Evolutionary conservation across 2,329 filamentous ascomycete genomes (phyloP), one percentile per base, ranked within the genome.

Genomic region (Colletotrichum tabaci): DNA sequence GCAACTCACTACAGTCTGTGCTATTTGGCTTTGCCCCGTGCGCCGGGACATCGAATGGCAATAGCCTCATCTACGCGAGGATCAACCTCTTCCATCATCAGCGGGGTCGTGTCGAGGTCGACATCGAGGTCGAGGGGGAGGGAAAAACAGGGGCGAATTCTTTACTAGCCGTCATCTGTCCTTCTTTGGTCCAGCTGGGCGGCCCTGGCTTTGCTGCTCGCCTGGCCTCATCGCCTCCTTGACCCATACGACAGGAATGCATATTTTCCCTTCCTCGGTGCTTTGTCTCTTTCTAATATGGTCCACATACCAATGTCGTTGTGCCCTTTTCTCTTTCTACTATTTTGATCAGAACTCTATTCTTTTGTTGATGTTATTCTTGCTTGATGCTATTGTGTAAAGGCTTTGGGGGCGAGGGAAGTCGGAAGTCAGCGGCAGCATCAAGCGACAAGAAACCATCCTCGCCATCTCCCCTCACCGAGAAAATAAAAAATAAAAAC

Each of bases 201-300:
- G 16, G 40, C n/a, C 35, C 35, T 38, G 9, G 35, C 35, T 38
- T 12, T 40, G 35, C 26, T 50, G 40, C 30, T 26, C 13, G 44
- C 38, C 7, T 40, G 26, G 16, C 35, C 47, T 63, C 61, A 9
- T 63, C 47, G 61, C 61, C 61, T 63, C 61, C 61, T 63, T 63
- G 61, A 46, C 68, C 65, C 68, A 58, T 47, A 55, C 52, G 40
- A 44, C 61, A 71, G 68, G 68, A 71, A 71, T 71, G 68, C 68
- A 21, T 26, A 13, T 55, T 40, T 68, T 53, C 65, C 68, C 42
- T 68, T 57, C 30, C 44, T 53, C 40, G 52, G 47, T 67, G 64
- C 30, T 61, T 21, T 72, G 66, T 71, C 55, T 66, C 61, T 66
- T 72, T 46, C 55, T 66, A 66, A 72, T 71, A 40, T 66, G 57